A percentile compares a stretch with the other conserved stretches of the same genome.
These are phyloP conservation scores for Aspergillus ibericus DNA, from an alignment of 2,329 filamentous ascomycete species.

Conservation along the genomic window DNA sequence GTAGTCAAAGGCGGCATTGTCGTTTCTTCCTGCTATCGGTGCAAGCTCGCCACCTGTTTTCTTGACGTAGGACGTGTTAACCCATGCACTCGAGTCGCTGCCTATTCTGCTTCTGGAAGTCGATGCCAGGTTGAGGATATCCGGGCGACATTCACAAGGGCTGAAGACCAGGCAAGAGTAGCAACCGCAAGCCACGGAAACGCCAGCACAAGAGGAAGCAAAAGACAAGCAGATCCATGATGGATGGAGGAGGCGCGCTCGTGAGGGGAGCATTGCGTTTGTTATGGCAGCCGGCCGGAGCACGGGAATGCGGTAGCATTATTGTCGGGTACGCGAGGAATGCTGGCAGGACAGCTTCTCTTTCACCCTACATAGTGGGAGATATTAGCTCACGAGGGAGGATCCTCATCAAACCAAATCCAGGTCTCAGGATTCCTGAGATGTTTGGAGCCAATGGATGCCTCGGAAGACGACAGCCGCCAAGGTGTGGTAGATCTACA, in stretches of 20 bases:
- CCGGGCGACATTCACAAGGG: conserved; percentile 1
- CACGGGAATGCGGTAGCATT: conserved; percentile 34
- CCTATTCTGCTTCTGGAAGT: neutral
- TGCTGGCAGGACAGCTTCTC: conserved; percentile 25
- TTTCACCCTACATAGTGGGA: conserved; percentile 11
- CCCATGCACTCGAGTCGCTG: conserved; percentile 3
- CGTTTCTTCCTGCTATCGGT: conserved; percentile 1
- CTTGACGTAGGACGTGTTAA: neutral
- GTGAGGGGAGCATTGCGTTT: conserved; percentile 22
- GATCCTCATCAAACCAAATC: neutral
- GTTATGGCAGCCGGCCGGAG: conserved; percentile 29
- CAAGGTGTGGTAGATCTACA: neutral
- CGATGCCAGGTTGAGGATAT: neutral
- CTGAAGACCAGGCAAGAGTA: conserved; percentile 8
- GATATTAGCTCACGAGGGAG: neutral
- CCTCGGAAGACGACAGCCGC: neutral
- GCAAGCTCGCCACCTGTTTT: neutral
- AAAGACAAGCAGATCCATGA: conserved; percentile 14
- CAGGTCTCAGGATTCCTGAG: neutral
- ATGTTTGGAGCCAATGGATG: neutral
- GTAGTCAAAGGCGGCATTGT: conserved; percentile 36
- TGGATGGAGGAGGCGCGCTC: conserved; percentile 11
- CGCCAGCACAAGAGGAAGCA: conserved; percentile 8
- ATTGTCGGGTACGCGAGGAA: conserved; percentile 29
- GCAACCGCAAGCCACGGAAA: conserved; percentile 10